A percentile compares a stretch with the other conserved stretches of the same genome.
phyloP scores from a whole-genome alignment of 306 rosid genomes.

The Cucurbita moschata region DNA sequence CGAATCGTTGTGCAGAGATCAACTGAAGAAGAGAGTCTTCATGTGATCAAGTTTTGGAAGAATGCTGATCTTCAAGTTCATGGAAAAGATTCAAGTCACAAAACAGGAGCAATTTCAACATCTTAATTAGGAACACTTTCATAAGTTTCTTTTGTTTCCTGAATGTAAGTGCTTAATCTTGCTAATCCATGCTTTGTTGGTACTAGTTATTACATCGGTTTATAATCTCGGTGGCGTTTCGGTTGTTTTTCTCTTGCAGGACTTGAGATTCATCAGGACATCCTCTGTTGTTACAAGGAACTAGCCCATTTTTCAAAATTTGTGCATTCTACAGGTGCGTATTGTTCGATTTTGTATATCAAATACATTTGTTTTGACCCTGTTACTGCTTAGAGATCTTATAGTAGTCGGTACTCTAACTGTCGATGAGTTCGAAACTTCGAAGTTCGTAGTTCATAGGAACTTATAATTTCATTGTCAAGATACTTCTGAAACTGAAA shows the following conservation, averaged over 20 bases:
- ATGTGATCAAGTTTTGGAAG: slow-evolving; percentile 83
- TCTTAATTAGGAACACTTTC: slow-evolving; percentile 5
- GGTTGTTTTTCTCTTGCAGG: neutral
- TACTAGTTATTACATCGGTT: neutral
- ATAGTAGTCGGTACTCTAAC: neutral
- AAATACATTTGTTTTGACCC: neutral
- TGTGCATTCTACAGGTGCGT: neutral
- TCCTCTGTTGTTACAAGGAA: neutral
- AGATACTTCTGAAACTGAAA: neutral
- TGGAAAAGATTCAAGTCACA: slow-evolving; percentile 17
- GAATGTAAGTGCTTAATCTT: too few species aligned
- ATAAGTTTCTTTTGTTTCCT: too few species aligned
- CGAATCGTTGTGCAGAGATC: slow-evolving; percentile 74
- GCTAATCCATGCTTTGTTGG: neutral
- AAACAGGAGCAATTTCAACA: slow-evolving; percentile 9
- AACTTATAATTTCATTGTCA: neutral
- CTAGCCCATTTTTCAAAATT: neutral
- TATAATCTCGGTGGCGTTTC: neutral
- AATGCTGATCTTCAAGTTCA: slow-evolving; percentile 21
- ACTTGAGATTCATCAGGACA: neutral
- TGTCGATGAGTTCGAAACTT: neutral
- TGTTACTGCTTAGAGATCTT: neutral
- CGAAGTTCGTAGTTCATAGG: neutral
- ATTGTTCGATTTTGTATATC: neutral
- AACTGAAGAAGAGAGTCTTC: slow-evolving; percentile 88